These are phyloP conservation scores for Amanita thiersii DNA, from an alignment of 768 basidiomycete genomes.

Conservation along the genomic window DNA sequence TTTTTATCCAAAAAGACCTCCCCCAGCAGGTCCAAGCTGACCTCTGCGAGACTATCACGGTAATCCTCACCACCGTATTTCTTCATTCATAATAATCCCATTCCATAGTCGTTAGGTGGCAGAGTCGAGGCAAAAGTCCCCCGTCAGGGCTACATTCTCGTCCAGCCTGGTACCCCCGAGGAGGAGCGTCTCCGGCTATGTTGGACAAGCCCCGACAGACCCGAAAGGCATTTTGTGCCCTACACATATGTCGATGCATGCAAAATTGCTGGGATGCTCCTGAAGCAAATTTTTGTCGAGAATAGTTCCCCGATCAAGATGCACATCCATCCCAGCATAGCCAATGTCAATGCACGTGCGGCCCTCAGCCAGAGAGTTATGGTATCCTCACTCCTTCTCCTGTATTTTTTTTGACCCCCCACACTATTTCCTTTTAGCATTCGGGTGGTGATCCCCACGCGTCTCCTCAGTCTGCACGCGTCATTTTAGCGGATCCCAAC, in stretches of 20 bases:
- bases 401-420: neutral
- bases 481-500: slow-evolving; percentile 75
- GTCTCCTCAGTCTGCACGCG: slow-evolving; percentile 60
- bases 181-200: slow-evolving; percentile 70
- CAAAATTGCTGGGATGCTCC: slow-evolving; percentile 63
- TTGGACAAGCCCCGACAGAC: slow-evolving; percentile 62
- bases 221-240: slow-evolving; percentile 72
- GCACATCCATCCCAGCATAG: slow-evolving; percentile 77
- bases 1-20: slow-evolving; percentile 79
- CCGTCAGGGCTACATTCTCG: slow-evolving; percentile 64
- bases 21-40: slow-evolving; percentile 60
- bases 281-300: slow-evolving; percentile 72
- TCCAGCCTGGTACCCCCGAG: slow-evolving; percentile 60
- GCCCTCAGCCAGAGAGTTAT: slow-evolving; percentile 64
- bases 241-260: slow-evolving; percentile 82
- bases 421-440: slow-evolving; percentile 45
- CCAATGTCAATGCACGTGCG: slow-evolving; percentile 64
- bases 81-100: too few species aligned
- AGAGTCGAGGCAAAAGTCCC: slow-evolving; percentile 75
- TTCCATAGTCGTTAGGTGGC: slow-evolving; percentile 56
- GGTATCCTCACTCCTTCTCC: slow-evolving; percentile 27
- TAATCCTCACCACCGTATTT: slow-evolving; percentile 22
- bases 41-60: slow-evolving; percentile 67
- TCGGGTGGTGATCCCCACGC: slow-evolving; percentile 75
- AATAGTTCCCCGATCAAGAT: slow-evolving; percentile 59